Percentiles rank a stretch among this genome's conserved stretches.
These are phyloP conservation scores for Gilbertella persicaria DNA, from an alignment of 371 early-diverging fungal species.

Conservation along the genomic window DNA sequence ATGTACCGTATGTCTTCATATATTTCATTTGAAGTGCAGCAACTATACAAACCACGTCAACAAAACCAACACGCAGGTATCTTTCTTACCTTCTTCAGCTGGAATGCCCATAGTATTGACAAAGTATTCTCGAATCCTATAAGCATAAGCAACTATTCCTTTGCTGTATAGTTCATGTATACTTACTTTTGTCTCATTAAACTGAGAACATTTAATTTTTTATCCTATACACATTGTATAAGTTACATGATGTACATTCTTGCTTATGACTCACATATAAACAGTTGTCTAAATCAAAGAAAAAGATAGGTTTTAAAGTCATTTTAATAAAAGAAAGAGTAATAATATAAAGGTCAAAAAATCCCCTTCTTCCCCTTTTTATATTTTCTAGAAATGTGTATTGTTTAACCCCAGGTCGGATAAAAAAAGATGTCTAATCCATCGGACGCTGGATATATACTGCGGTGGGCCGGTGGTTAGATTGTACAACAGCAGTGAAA, in stretches of 20 bases:
- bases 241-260: neutral
- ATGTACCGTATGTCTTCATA: constrained; percentile 73
- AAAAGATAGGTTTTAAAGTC: constrained; percentile 61
- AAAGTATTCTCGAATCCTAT: constrained; percentile 60
- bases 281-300: constrained; percentile 86
- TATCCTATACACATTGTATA: constrained; percentile 25
- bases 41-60: constrained; percentile 27
- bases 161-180: neutral
- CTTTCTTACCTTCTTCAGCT: constrained; percentile 37
- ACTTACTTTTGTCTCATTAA: constrained; percentile 65
- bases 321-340: constrained; percentile 1
- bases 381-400: neutral
- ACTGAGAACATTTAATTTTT: constrained; percentile 55
- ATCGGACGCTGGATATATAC: too few species aligned
- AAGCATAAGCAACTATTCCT: neutral
- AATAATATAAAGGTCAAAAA: neutral
- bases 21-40: constrained; percentile 57
- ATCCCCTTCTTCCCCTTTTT: neutral
- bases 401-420: too few species aligned
- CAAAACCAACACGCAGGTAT: neutral
- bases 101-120: constrained; percentile 49
- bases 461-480: too few species aligned
- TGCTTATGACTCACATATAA: constrained; percentile 57
- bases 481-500: too few species aligned
- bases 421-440: too few species aligned